Conservation (phyloP, 768 basidiomycete genomes). For the Xanthoconium purpureum region DNA sequence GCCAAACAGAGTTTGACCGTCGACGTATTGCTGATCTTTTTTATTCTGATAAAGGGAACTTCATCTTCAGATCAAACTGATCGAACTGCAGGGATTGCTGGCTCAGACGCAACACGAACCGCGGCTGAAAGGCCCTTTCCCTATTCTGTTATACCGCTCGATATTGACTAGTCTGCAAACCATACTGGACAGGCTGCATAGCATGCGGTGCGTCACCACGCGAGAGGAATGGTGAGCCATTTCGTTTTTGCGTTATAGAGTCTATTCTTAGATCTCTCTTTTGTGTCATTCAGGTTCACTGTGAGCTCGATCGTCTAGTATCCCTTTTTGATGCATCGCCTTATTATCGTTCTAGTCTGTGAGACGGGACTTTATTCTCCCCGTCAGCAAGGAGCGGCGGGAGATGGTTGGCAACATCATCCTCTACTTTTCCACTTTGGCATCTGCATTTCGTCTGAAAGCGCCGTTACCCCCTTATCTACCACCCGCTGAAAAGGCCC, state of each 20-base stretch:
- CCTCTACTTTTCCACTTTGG: constrained; percentile 78
- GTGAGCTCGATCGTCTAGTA: constrained; percentile 38
- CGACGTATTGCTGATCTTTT: constrained; percentile 2
- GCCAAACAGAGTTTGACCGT: background rate
- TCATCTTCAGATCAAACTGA: constrained; percentile 87
- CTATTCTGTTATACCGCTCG: constrained; percentile 77
- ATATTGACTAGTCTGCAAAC: constrained; percentile 80
- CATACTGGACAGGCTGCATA: constrained; percentile 86
- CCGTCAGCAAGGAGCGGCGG: constrained; percentile 83
- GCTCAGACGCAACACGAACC: constrained; percentile 91
- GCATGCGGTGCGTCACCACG: constrained; percentile 96
- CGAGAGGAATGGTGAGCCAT: constrained; percentile 81
- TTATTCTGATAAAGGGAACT: constrained; percentile 66
- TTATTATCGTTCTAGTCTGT: constrained; percentile 53
- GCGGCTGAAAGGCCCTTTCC: constrained; percentile 93
- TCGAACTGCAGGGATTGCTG: constrained; percentile 80
- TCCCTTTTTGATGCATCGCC: background rate
- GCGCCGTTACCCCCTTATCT: constrained; percentile 95
- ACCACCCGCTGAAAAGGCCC: constrained; percentile 85
- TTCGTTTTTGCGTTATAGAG: background rate
- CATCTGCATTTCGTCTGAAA: constrained; percentile 78
- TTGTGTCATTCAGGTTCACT: constrained; percentile 55
- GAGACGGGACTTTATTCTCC: constrained; percentile 81
- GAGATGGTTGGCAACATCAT: constrained; percentile 97
- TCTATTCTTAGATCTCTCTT: constrained; percentile 7